Conservation (phyloP, 257 asterid genomes). For the Henckelia pumila region DNA sequence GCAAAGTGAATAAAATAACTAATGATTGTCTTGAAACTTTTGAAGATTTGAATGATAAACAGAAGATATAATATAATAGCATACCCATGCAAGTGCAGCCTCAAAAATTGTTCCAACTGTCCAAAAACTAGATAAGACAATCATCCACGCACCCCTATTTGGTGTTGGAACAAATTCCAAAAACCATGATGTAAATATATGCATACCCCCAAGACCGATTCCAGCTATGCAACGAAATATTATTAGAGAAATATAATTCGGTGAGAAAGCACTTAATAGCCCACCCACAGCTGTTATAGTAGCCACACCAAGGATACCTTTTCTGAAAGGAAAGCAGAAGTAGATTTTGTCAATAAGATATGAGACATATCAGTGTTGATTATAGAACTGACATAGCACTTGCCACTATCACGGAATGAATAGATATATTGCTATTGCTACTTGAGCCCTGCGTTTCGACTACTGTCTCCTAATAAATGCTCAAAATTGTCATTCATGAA, state of each 20-base stretch:
- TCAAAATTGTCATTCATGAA: background rate
- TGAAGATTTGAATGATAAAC: background rate
- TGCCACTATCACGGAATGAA: background rate
- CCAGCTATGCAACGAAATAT: constrained; percentile 45
- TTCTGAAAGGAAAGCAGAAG: constrained; percentile 26
- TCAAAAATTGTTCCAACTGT: constrained; percentile 50
- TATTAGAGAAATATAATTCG: constrained; percentile 36
- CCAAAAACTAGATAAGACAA: constrained; percentile 49
- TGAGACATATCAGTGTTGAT: background rate
- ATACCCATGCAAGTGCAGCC: constrained; percentile 59
- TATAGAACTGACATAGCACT: background rate
- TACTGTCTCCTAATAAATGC: background rate
- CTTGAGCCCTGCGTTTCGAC: background rate
- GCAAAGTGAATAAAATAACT: background rate
- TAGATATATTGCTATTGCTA: background rate
- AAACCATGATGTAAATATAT: constrained; percentile 42
- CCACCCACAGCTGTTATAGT: constrained; percentile 41
- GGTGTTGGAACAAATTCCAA: constrained; percentile 46
- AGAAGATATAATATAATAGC: constrained; percentile 16
- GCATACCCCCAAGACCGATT: constrained; percentile 47
- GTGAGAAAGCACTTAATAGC: constrained; percentile 48
- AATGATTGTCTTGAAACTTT: background rate
- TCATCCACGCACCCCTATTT: constrained; percentile 57
- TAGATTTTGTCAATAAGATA: background rate
- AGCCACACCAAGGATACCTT: constrained; percentile 41